Percentiles rank a stretch among this genome's conserved stretches.
Conservation (phyloP, 2,329 filamentous ascomycete species). For the Stachybotrys chlorohalonatus region DNA sequence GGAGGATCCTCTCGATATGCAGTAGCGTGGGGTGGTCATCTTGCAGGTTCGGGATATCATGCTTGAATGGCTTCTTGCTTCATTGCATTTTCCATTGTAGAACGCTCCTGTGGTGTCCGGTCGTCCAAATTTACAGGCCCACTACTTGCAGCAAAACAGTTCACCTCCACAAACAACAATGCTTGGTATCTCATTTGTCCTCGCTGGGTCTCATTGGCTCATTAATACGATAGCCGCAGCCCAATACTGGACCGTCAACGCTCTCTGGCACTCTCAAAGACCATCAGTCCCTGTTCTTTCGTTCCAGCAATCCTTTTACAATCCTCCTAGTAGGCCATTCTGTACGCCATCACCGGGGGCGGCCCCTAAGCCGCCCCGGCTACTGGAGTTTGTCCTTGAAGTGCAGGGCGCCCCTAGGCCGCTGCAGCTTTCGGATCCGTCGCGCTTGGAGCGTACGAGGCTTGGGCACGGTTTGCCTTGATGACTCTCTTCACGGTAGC, state of each 20-base stretch:
- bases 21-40: too few species aligned
- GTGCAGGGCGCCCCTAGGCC: neutral
- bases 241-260: neutral
- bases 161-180: neutral
- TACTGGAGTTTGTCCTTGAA: neutral
- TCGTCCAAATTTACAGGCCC: neutral
- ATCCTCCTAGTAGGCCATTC: neutral
- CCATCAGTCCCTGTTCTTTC: neutral
- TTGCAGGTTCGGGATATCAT: too few species aligned
- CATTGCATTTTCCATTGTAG: too few species aligned
- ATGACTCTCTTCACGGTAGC: slow-evolving; percentile 72
- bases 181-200: neutral
- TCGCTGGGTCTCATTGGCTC: neutral
- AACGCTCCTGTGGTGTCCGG: too few species aligned
- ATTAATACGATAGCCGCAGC: neutral
- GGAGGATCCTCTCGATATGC: too few species aligned
- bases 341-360: slow-evolving; percentile 5
- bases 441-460: slow-evolving; percentile 39
- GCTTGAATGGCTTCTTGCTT: too few species aligned
- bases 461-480: slow-evolving; percentile 57
- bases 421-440: slow-evolving; percentile 22
- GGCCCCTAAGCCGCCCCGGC: slow-evolving; percentile 16
- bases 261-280: neutral
- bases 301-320: neutral
- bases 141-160: neutral